Conservation (phyloP, 371 early-diverging fungal genomes). For the Mortierella sp. region DNA sequence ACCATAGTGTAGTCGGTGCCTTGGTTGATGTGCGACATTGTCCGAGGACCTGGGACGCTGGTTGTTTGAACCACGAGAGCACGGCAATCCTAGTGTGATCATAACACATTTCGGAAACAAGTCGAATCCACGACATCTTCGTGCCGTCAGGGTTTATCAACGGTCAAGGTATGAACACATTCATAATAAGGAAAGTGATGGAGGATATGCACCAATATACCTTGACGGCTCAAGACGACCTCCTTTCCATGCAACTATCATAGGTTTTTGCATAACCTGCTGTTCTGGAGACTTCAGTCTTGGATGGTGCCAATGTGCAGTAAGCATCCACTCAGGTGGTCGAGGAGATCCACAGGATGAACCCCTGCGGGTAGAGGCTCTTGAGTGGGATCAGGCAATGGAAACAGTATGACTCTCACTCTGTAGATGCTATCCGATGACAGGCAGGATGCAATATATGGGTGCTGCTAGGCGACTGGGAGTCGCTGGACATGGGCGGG, state of each 20-base stretch:
- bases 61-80: constrained; percentile 53
- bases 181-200: too few species aligned
- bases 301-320: constrained; percentile 78
- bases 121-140: constrained; percentile 27
- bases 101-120: constrained; percentile 39
- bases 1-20: constrained; percentile 78
- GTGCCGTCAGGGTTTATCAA: constrained; percentile 31
- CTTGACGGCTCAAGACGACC: too few species aligned
- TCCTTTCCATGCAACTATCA: too few species aligned
- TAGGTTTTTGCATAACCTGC: constrained; percentile 56
- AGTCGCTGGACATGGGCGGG: too few species aligned
- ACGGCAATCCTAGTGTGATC: constrained; percentile 18
- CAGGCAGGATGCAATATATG: too few species aligned
- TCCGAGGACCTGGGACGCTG: constrained; percentile 67
- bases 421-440: background rate
- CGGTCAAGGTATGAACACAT: too few species aligned
- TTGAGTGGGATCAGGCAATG: constrained; percentile 17
- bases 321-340: constrained; percentile 74
- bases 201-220: too few species aligned
- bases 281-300: constrained; percentile 80
- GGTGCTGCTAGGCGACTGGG: too few species aligned
- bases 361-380: constrained; percentile 1
- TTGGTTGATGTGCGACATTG: constrained; percentile 55
- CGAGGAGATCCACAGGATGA: constrained; percentile 53
- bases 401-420: constrained; percentile 13